A percentile compares a stretch with the other conserved stretches of the same genome.
Conservation (phyloP, 192 early-diverging fungal species). For the Linnemannia zychae region DNA sequence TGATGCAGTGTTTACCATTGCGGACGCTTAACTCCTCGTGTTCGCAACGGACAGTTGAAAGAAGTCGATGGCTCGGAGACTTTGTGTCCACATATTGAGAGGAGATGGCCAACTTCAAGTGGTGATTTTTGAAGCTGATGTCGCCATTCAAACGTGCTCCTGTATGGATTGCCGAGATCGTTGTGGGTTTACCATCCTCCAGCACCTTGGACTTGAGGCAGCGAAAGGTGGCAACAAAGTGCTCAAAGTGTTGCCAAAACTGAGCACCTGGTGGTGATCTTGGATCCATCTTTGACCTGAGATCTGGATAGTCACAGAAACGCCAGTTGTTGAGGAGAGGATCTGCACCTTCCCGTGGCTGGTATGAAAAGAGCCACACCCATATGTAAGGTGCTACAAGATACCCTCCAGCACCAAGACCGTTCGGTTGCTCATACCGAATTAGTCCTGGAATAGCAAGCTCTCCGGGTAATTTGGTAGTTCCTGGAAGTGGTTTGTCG, state of each 20-base stretch:
- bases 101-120: conserved; percentile 19
- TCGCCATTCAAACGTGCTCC: conserved; percentile 48
- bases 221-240: conserved; percentile 47
- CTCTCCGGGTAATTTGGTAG: conserved; percentile 24
- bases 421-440: background rate
- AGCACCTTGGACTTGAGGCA: conserved; percentile 34
- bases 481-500: conserved; percentile 32
- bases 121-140: conserved; percentile 40
- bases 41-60: conserved; percentile 18
- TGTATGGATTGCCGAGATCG: conserved; percentile 21
- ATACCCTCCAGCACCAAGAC: too few relatives aligned
- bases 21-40: conserved; percentile 25
- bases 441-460: conserved; percentile 41
- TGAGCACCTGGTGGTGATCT: conserved; percentile 40
- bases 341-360: conserved; percentile 17
- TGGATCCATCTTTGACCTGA: conserved; percentile 37
- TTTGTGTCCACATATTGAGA: conserved; percentile 36
- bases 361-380: conserved; percentile 45
- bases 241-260: conserved; percentile 57
- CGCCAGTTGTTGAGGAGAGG: conserved; percentile 35
- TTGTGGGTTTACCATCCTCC: conserved; percentile 26
- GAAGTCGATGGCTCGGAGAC: conserved; percentile 15
- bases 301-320: conserved; percentile 23
- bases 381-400: conserved; percentile 46
- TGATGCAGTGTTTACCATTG: conserved; percentile 24